These are phyloP conservation scores for Hypoxylon sp. DNA, from an alignment of 2,329 filamentous ascomycete species.

Conservation along the genomic window DNA sequence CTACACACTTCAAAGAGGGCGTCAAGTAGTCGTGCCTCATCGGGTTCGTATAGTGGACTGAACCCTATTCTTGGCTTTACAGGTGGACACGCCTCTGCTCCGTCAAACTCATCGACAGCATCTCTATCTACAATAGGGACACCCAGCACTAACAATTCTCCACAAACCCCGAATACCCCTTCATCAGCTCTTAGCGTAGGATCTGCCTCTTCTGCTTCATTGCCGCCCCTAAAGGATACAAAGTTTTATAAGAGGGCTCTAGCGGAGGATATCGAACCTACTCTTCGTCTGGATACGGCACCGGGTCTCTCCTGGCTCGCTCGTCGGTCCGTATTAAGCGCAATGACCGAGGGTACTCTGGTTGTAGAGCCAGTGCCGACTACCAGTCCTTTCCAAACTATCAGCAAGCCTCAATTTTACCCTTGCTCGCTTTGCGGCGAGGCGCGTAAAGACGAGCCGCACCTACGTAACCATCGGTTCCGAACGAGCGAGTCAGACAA, in stretches of 20 bases:
- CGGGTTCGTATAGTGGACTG: constrained; percentile 72
- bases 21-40: constrained; percentile 71
- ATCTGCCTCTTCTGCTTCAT: constrained; percentile 51
- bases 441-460: constrained; percentile 71
- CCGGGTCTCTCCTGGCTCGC: constrained; percentile 94
- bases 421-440: constrained; percentile 93
- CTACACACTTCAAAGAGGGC: constrained; percentile 72
- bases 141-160: constrained; percentile 60
- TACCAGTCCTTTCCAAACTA: constrained; percentile 58
- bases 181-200: constrained; percentile 60
- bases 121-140: constrained; percentile 61
- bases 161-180: constrained; percentile 66
- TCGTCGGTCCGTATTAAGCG: constrained; percentile 81
- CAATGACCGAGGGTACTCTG: constrained; percentile 84
- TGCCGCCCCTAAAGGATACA: constrained; percentile 81
- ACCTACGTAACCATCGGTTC: constrained; percentile 86
- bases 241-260: constrained; percentile 93
- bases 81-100: constrained; percentile 55
- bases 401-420: constrained; percentile 64
- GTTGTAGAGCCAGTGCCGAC: constrained; percentile 88
- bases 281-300: constrained; percentile 85
- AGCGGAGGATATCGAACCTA: constrained; percentile 92
- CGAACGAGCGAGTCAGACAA: constrained; percentile 86
- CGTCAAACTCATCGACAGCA: constrained; percentile 67
- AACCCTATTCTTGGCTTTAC: constrained; percentile 63